Conservation (phyloP, 306 rosid genomes). For the Echinosophora koreensis region DNA sequence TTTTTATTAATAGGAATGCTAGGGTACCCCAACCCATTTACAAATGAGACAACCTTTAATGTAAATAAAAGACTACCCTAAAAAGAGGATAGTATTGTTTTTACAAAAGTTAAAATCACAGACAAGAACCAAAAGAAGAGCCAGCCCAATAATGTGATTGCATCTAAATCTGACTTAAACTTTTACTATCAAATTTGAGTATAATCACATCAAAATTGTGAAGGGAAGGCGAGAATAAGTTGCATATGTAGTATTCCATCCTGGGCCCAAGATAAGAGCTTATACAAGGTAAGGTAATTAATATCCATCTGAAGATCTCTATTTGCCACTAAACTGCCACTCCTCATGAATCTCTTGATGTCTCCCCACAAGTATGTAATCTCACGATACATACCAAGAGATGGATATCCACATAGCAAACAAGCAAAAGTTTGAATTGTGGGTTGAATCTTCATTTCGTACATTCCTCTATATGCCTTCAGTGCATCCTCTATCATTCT, state of each 20-base stretch:
- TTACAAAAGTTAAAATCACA: too few species aligned
- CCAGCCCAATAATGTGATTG: constrained; percentile 7
- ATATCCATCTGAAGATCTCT: constrained; percentile 48
- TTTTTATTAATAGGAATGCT: too few species aligned
- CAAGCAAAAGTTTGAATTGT: constrained; percentile 65
- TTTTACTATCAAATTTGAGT: not conserved
- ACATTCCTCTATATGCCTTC: constrained; percentile 79
- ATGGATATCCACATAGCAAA: constrained; percentile 67
- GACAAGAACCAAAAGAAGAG: too few species aligned
- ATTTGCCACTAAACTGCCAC: constrained; percentile 48
- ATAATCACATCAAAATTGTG: not conserved
- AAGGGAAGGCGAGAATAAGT: not conserved
- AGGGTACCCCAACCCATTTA: too few species aligned
- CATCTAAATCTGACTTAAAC: constrained; percentile 4
- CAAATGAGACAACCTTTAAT: too few species aligned
- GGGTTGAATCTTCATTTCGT: constrained; percentile 62
- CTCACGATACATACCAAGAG: constrained; percentile 74
- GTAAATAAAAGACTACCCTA: too few species aligned
- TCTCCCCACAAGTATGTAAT: constrained; percentile 91
- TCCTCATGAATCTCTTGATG: constrained; percentile 74
- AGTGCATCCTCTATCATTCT: constrained; percentile 80
- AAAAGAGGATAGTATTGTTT: too few species aligned
- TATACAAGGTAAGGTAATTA: not conserved
- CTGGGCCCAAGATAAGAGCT: not conserved
- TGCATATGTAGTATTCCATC: not conserved